Percentiles rank a stretch among this genome's conserved stretches.
These are phyloP conservation scores for Penicillium antarcticum DNA, from an alignment of 495 filamentous ascomycete species.

Conservation along the genomic window DNA sequence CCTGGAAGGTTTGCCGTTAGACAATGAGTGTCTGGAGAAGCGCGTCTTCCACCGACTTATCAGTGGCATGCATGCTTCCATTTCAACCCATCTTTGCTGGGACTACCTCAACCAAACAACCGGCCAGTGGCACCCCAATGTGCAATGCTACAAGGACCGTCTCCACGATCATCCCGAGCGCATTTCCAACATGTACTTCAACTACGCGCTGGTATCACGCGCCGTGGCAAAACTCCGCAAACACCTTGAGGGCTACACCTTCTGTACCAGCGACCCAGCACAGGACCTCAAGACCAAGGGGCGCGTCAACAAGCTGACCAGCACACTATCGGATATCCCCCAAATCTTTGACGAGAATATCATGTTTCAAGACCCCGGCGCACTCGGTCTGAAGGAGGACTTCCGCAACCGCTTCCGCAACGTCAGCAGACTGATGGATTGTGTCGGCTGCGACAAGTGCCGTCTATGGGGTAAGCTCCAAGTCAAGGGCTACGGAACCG, in stretches of 20 bases:
- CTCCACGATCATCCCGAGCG: conserved; percentile 83
- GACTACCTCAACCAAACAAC: conserved; percentile 95
- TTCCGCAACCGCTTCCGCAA: conserved; percentile 97
- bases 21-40: conserved; percentile 95
- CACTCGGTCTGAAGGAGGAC: conserved; percentile 86
- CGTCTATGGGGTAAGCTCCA: conserved; percentile 98
- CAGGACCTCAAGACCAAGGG: conserved; percentile 77
- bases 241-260: conserved; percentile 80
- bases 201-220: conserved; percentile 89
- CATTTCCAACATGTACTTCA: conserved; percentile 97
- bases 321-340: conserved; percentile 58
- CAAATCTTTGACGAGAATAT: conserved; percentile 90
- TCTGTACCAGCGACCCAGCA: conserved; percentile 78
- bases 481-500: conserved; percentile 90
- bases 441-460: conserved; percentile 98
- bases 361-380: conserved; percentile 73
- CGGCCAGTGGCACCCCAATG: conserved; percentile 89
- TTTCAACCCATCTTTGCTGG: conserved; percentile 93
- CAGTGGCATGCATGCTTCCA: conserved; percentile 96
- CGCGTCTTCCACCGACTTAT: conserved; percentile 94
- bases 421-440: conserved; percentile 95
- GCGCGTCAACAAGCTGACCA: conserved; percentile 71
- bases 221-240: conserved; percentile 89
- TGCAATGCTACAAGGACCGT: conserved; percentile 82
- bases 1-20: conserved; percentile 63